phyloP scores from a whole-genome alignment of 179 eudicot species.

The Amaranthus tricolor region DNA sequence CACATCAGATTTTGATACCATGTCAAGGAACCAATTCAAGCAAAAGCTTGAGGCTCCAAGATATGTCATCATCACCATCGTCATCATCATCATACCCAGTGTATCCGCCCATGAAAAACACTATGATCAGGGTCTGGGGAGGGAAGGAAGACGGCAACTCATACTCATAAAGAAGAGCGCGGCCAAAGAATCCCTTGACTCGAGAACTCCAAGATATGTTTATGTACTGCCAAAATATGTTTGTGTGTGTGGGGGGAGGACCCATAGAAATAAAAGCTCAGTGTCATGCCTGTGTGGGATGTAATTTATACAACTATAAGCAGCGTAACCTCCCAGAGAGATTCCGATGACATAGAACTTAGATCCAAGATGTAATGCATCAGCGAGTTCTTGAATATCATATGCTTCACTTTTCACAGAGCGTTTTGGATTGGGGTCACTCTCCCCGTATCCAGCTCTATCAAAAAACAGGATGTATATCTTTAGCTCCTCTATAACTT shows the following conservation, averaged over 20 bases:
- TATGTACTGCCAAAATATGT: too few species aligned
- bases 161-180: too few species aligned
- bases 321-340: slow-evolving; percentile 69
- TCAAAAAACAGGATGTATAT: slow-evolving; percentile 61
- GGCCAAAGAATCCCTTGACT: too few species aligned
- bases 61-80: too few species aligned
- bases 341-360: slow-evolving; percentile 68
- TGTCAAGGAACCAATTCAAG: too few species aligned
- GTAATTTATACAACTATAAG: slow-evolving; percentile 65
- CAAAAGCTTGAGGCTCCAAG: too few species aligned
- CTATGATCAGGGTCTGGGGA: too few species aligned
- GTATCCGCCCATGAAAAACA: too few species aligned
- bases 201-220: too few species aligned
- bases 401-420: slow-evolving; percentile 62
- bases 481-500: slow-evolving; percentile 54
- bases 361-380: slow-evolving; percentile 64
- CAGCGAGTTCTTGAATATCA: slow-evolving; percentile 81
- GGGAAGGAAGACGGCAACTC: too few species aligned
- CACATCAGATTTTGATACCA: too few species aligned
- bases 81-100: too few species aligned
- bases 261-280: slow-evolving; percentile 2
- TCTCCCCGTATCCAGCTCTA: slow-evolving; percentile 87
- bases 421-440: slow-evolving; percentile 78
- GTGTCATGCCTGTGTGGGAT: slow-evolving; percentile 61
- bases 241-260: not conserved